A percentile compares a stretch with the other conserved stretches of the same genome.
Conservation (phyloP, 257 asterid genomes). For the Jacaranda copaia region DNA sequence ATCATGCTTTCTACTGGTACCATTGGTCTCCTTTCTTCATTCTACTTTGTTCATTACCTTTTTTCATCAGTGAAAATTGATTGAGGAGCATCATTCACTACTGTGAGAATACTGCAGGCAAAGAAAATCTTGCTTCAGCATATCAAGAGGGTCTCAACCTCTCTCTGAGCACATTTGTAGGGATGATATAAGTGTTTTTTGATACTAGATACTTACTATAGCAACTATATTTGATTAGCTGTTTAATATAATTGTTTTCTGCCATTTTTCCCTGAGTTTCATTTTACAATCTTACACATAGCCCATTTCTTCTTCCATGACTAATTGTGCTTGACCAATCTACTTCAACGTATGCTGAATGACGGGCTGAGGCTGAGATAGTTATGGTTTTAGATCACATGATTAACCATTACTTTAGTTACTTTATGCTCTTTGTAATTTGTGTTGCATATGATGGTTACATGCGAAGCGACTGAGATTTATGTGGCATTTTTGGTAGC, state of each 20-base stretch:
- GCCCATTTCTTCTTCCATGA: background rate
- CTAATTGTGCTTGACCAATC: background rate
- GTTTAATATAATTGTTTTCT: conserved; percentile 32
- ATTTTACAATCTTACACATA: background rate
- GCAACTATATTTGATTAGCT: conserved; percentile 43
- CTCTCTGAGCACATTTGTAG: conserved; percentile 19
- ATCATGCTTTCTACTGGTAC: conserved; percentile 81
- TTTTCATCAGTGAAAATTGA: conserved; percentile 83
- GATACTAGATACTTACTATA: conserved; percentile 33
- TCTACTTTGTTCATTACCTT: conserved; percentile 75
- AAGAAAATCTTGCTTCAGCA: conserved; percentile 1
- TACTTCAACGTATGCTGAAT: background rate
- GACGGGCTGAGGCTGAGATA: background rate
- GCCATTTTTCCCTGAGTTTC: background rate
- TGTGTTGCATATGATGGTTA: background rate
- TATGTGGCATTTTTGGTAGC: too few species aligned
- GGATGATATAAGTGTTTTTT: conserved; percentile 31
- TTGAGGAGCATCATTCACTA: conserved; percentile 38
- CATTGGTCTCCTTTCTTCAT: conserved; percentile 74
- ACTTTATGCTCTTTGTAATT: background rate
- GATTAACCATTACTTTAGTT: background rate
- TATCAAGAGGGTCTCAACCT: conserved; percentile 34
- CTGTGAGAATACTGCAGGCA: conserved; percentile 1
- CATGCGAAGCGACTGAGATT: background rate
- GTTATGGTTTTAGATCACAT: conserved; percentile 1